phyloP scores from a whole-genome alignment of 495 filamentous ascomycete species.

The Tuber magnatum region DNA sequence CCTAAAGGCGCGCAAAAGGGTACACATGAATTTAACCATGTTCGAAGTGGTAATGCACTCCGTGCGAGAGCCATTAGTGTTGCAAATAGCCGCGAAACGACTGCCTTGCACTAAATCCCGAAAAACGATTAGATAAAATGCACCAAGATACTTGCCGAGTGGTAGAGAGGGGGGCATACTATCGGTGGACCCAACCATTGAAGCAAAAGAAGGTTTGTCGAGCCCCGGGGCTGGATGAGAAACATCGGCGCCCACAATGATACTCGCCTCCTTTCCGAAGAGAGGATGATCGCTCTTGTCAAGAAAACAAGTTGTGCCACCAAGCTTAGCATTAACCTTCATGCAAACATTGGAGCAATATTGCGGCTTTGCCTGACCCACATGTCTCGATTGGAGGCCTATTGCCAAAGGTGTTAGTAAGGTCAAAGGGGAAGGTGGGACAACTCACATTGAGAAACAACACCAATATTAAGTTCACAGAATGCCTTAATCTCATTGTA shows the following conservation, averaged over 20 bases:
- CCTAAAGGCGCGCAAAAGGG: slow-evolving; percentile 59
- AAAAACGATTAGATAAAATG: slow-evolving; percentile 11
- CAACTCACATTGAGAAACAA: slow-evolving; percentile 59
- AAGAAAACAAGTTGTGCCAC: slow-evolving; percentile 58
- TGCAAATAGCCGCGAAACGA: slow-evolving; percentile 64
- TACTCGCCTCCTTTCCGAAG: slow-evolving; percentile 51
- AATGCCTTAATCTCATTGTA: slow-evolving; percentile 79
- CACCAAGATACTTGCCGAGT: not conserved
- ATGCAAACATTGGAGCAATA: slow-evolving; percentile 83
- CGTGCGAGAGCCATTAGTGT: slow-evolving; percentile 67
- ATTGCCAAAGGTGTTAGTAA: slow-evolving; percentile 10
- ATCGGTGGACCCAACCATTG: slow-evolving; percentile 78
- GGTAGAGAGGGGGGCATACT: slow-evolving; percentile 21
- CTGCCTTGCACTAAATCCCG: slow-evolving; percentile 47
- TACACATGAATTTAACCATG: slow-evolving; percentile 56
- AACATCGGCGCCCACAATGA: slow-evolving; percentile 84
- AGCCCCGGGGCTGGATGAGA: slow-evolving; percentile 69
- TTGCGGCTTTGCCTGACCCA: slow-evolving; percentile 57
- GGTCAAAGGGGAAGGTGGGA: not conserved
- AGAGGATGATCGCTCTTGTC: slow-evolving; percentile 30
- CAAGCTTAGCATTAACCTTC: slow-evolving; percentile 96
- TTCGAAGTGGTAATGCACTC: slow-evolving; percentile 66
- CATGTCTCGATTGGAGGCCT: slow-evolving; percentile 56
- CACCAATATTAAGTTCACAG: slow-evolving; percentile 70
- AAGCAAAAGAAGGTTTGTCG: slow-evolving; percentile 64